Evolutionary conservation across 768 basidiomycete species (phyloP), one percentile per base, ranked within the genome.

Genomic region (Termitomyces sp.): DNA sequence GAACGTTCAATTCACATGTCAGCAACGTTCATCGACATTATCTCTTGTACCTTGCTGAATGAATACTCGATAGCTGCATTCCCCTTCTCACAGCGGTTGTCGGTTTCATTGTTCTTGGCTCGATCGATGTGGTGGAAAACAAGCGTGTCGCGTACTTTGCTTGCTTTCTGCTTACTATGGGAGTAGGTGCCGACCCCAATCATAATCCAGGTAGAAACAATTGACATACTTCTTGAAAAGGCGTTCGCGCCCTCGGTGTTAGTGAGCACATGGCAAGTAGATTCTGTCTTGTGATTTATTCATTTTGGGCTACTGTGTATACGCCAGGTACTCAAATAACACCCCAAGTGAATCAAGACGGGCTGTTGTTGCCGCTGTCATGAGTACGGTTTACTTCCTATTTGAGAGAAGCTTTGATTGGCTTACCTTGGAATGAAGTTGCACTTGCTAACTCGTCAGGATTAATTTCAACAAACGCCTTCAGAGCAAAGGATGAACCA

Each of bases 71-170:
- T 52, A 76, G 75, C 54, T 77, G 76, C 46, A 73, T 76, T 48
- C 72, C 77, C 3, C 63, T 79, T 31, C 66, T 67, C 18, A 72
- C 67, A 20, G 73, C 65, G 16, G 49, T 79, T 4, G 50, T 69
- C 16, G 76, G 77, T 4, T 79, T 79, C 59, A 67, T 77, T 38
- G 63, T 77, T 36, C 71, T 82, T n/a, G 78, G 76, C 7, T 71
- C 70, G 15, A 77, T 80, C 35, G 68, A 81, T 48, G 68, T 71
- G 2, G 43, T 74, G 33, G 61, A 62, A n/a, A 65, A 77, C 55
- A 70, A 70, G 39, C 64, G 69, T 39, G 69, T 76, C 15, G 79
- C 78, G 20, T 82, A 82, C 64, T 81, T 83, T 61, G 80, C 81
- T 12, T 78, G 76, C 54, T 83, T 83, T 68, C 59, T 83, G 48